Evolutionary conservation across 2,329 filamentous ascomycete species (phyloP).

Genomic region (Exophiala sp.): DNA sequence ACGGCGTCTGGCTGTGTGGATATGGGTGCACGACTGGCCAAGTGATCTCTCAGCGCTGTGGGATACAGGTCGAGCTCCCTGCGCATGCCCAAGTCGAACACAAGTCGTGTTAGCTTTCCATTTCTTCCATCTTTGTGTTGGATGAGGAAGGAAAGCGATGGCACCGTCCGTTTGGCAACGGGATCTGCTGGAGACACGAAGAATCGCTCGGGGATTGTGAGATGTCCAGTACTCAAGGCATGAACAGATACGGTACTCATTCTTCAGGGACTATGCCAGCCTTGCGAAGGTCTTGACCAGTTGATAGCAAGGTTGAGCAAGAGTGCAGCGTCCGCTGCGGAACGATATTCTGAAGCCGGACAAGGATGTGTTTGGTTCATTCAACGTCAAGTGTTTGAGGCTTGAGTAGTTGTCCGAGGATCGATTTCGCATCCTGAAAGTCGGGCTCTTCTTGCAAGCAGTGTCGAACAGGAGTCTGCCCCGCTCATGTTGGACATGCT

Average conservation of each 20-base stretch:
- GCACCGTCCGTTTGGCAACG: conserved; percentile 28
- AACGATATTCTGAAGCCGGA: too few relatives aligned
- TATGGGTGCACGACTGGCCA: conserved; percentile 28
- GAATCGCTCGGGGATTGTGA: conserved; percentile 31
- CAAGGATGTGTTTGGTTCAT: too few relatives aligned
- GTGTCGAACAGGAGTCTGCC: too few relatives aligned
- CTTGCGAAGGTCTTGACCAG: too few relatives aligned
- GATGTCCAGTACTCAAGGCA: conserved; percentile 33
- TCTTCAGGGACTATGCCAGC: neutral
- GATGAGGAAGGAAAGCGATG: conserved; percentile 33
- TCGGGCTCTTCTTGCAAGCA: too few relatives aligned
- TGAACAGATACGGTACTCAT: conserved; percentile 34
- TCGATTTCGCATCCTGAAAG: too few relatives aligned
- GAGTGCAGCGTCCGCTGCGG: too few relatives aligned
- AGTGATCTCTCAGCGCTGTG: conserved; percentile 26
- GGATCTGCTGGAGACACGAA: conserved; percentile 30
- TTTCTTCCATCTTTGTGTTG: conserved; percentile 24
- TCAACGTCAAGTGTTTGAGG: too few relatives aligned
- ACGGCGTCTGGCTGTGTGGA: conserved; percentile 29
- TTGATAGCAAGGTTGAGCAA: too few relatives aligned
- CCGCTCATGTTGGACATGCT: too few relatives aligned
- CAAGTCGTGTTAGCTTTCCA: conserved; percentile 27
- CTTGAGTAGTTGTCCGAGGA: too few relatives aligned
- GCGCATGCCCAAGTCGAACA: conserved; percentile 34
- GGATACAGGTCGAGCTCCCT: conserved; percentile 27